phyloP scores from a whole-genome alignment of 192 early-diverging fungal species.

The Coemansia sp. region DNA sequence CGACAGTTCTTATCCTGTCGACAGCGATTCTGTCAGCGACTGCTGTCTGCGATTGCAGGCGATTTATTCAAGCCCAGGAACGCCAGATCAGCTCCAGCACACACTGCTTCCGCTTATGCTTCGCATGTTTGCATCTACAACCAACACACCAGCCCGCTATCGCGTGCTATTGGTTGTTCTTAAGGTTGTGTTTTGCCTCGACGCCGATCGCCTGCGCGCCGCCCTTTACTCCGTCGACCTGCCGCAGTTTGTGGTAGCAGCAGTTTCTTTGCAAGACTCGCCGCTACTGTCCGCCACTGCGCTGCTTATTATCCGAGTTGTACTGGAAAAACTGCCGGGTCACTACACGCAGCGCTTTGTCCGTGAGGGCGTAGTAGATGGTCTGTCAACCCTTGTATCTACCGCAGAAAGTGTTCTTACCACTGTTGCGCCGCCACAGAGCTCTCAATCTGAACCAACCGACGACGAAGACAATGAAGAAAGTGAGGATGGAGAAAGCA shows the following conservation, averaged over 20 bases:
- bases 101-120: conserved; percentile 68
- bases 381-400: conserved; percentile 53
- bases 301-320: conserved; percentile 55
- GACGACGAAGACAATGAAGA: background rate
- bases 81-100: conserved; percentile 26
- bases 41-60: conserved; percentile 2
- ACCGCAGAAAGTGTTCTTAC: background rate
- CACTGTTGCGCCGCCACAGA: background rate
- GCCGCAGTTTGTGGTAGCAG: conserved; percentile 17
- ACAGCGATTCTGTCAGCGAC: background rate
- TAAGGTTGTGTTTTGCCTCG: conserved; percentile 54
- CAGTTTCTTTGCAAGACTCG: conserved; percentile 17
- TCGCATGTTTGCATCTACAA: conserved; percentile 67
- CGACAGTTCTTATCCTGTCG: background rate
- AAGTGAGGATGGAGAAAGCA: background rate
- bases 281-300: conserved; percentile 23
- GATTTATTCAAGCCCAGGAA: conserved; percentile 4
- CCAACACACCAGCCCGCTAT: conserved; percentile 64
- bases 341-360: conserved; percentile 59
- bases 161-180: conserved; percentile 61
- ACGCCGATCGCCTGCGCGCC: conserved; percentile 41
- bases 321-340: conserved; percentile 62
- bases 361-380: conserved; percentile 72
- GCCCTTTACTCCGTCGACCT: conserved; percentile 47
- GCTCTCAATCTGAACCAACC: background rate